A percentile compares a stretch with the other conserved stretches of the same genome.
Evolutionary conservation across 2,329 filamentous ascomycete species (phyloP).

Genomic region (Colletotrichum sp.): DNA sequence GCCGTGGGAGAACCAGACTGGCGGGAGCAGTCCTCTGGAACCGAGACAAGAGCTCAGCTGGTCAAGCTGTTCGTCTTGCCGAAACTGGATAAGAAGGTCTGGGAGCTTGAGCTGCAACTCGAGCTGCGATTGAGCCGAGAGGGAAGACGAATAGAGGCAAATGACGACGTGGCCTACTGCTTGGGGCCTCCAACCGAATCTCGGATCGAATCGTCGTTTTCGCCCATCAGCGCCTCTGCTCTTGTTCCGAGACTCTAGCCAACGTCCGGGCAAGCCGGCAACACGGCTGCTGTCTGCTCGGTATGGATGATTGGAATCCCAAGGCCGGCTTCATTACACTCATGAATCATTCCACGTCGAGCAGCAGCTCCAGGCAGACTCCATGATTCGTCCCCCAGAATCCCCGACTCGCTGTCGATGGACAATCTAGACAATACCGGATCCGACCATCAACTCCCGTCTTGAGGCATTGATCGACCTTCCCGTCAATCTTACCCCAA

Average conservation of each 20-base stretch:
- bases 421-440: neutral
- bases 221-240: neutral
- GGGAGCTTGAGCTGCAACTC: neutral
- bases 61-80: neutral
- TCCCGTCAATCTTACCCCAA: constrained; percentile 4
- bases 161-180: neutral
- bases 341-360: neutral
- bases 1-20: neutral
- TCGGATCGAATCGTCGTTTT: neutral
- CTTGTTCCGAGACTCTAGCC: neutral
- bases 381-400: neutral
- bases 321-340: neutral
- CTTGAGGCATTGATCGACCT: constrained; percentile 10
- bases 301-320: neutral
- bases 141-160: neutral
- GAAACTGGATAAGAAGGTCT: neutral
- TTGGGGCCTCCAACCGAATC: neutral
- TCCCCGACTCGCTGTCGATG: neutral
- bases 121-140: neutral
- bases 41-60: neutral
- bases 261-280: neutral
- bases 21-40: neutral
- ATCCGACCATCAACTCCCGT: neutral
- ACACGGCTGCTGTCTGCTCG: neutral
- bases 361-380: neutral